Evolutionary conservation across 1,284 basidiomycete species (phyloP).

Genomic region (Boletus subluridellus): DNA sequence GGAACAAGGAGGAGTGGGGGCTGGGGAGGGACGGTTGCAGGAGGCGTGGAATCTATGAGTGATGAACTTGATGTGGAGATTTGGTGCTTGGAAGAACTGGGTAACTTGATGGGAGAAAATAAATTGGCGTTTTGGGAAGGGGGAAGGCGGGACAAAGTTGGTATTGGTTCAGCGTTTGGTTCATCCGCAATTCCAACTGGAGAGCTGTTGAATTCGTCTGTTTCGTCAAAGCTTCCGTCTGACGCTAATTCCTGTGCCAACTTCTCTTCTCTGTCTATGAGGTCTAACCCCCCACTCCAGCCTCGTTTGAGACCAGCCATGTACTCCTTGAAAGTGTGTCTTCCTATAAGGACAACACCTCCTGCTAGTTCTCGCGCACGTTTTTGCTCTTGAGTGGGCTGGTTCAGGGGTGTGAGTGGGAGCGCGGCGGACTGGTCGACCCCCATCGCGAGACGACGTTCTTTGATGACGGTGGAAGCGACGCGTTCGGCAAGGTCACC

Average conservation of each 20-base stretch:
- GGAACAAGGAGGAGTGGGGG: constrained; percentile 85
- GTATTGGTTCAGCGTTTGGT: constrained; percentile 36
- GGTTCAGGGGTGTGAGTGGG: constrained; percentile 54
- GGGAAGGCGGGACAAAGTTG: constrained; percentile 40
- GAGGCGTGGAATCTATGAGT: constrained; percentile 41
- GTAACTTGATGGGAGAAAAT: constrained; percentile 42
- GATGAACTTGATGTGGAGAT: constrained; percentile 15
- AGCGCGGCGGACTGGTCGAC: constrained; percentile 52
- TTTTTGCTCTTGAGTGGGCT: constrained; percentile 54
- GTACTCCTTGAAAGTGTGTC: constrained; percentile 93
- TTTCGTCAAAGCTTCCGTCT: constrained; percentile 79
- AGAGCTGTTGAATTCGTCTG: constrained; percentile 33
- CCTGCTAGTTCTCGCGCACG: constrained; percentile 71
- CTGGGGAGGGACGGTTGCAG: constrained; percentile 64
- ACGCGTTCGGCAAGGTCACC: constrained; percentile 81
- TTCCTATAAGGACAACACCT: constrained; percentile 84
- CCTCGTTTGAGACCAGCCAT: constrained; percentile 82
- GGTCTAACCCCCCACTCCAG: constrained; percentile 74
- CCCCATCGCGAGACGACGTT: constrained; percentile 59
- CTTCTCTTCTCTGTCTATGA: constrained; percentile 72
- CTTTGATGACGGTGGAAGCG: constrained; percentile 66
- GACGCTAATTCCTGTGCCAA: constrained; percentile 66
- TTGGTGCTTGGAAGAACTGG: constrained; percentile 24
- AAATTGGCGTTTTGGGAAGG: constrained; percentile 38
- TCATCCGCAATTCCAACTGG: constrained; percentile 31